phyloP scores from a whole-genome alignment of 208 protist genomes.

The Trichomonas gallinae region DNA sequence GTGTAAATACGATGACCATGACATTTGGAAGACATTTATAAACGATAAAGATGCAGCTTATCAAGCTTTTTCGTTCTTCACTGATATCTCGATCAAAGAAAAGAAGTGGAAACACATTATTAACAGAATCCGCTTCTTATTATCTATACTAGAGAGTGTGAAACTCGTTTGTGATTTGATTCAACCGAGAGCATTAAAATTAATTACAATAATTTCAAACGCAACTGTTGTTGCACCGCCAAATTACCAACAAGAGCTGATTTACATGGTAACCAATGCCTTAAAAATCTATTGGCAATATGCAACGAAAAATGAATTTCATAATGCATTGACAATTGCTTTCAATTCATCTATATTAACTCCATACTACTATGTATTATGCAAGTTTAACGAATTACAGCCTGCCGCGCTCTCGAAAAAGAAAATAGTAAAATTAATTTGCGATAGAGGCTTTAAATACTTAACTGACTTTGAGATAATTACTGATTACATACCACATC shows the following conservation, averaged over 20 bases:
- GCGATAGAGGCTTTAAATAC: not conserved
- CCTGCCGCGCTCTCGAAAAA: not conserved
- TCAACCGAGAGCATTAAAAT: not conserved
- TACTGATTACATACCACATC: not conserved
- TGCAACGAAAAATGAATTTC: not conserved
- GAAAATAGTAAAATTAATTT: not conserved
- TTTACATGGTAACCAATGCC: not conserved
- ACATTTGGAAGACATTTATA: not conserved
- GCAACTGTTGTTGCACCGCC: not conserved
- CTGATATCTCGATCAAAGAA: not conserved
- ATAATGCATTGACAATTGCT: not conserved
- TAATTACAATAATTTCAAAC: not conserved
- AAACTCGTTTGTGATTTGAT: not conserved
- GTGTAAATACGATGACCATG: not conserved
- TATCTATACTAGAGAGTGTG: not conserved
- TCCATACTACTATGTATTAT: not conserved
- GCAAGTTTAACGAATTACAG: not conserved
- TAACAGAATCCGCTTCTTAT: not conserved
- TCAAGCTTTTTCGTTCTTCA: not conserved
- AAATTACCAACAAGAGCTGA: not conserved
- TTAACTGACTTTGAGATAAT: not conserved
- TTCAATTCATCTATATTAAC: not conserved
- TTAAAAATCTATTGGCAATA: not conserved
- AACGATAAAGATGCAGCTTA: not conserved
- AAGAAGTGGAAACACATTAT: not conserved